Conservation (phyloP, 345 rosid genomes). For the Raphanus raphanistrum region DNA sequence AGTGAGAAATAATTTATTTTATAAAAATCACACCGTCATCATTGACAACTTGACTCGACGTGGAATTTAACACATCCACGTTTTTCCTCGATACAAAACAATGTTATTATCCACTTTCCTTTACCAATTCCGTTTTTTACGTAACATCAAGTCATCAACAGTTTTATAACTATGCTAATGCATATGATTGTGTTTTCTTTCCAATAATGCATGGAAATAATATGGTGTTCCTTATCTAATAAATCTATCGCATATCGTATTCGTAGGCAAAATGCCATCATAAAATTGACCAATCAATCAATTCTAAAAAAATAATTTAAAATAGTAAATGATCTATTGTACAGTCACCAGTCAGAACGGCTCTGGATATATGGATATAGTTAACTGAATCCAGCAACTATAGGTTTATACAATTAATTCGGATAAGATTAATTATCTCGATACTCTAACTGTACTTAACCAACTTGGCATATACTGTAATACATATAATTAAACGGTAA, state of each 20-base stretch:
- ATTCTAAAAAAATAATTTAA: neutral
- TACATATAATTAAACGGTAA: neutral
- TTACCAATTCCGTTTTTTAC: constrained; percentile 5
- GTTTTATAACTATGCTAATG: neutral
- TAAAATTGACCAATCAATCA: neutral
- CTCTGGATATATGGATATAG: neutral
- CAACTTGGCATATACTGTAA: neutral
- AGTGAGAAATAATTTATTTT: neutral
- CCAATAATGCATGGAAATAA: neutral
- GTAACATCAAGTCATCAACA: neutral
- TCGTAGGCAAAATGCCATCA: neutral
- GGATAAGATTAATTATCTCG: constrained; percentile 24
- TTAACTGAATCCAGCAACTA: constrained; percentile 15
- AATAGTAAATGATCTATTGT: neutral
- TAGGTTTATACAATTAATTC: constrained; percentile 14
- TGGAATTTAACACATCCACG: neutral
- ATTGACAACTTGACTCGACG: neutral
- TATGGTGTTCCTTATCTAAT: neutral
- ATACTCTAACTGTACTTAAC: neutral
- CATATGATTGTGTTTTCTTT: constrained; percentile 19
- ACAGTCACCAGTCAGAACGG: neutral
- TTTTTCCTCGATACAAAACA: neutral
- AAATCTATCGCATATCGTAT: neutral
- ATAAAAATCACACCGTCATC: neutral
- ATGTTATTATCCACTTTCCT: neutral